Base-by-base conservation (phyloP, 2,329 filamentous ascomycete genomes). In the Aspergillus persii region DNA sequence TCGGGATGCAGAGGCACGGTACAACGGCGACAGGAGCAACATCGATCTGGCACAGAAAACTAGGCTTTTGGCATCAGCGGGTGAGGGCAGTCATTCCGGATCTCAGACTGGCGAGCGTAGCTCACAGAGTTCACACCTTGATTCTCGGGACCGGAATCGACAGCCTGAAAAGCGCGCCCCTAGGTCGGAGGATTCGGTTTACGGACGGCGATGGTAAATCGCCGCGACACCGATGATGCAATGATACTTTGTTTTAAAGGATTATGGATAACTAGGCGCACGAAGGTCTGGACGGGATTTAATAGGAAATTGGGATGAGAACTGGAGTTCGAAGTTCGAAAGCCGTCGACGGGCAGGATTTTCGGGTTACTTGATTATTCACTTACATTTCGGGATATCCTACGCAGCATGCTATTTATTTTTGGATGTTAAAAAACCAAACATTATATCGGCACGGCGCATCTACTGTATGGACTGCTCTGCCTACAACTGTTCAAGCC, bases 1-100 rank as follows among this genome's bases (percentile, higher is more conserved):
- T 63, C 86, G 87, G 31, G 88, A 91, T 69, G 84, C 83, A 0
- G 84, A 86, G 65, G 73, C 75, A 41, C 77, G 80, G 50, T 76
- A 68, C 61, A 65, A 61, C 4, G 68, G 77, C 36, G 77, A 77
- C 23, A 72, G 77, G 53, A 78, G 76, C 29, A 76, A 79, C 46
- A 73, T 74, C 12, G 68, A 76, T 18, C 66, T 75, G 49, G 69
- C 66, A 31, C 69, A 76, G 48, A 71, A 69, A 30, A 70, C 70
- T 33, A 66, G 67, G 5, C 62, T 77, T 9, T 56, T 76, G 55
- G 64, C 56, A 12, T 63, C 70, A 18, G 64, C 63, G 2, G 69
- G 71, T 7, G 69, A 74, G 30, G 31, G 47, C 39, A 60, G 54
- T 23, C 55, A 64, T 27, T 59, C 57, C 49, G 52, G 47, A 29